These are phyloP conservation scores for Populus simonii DNA, from an alignment of 345 rosid genomes.

Conservation along the genomic window DNA sequence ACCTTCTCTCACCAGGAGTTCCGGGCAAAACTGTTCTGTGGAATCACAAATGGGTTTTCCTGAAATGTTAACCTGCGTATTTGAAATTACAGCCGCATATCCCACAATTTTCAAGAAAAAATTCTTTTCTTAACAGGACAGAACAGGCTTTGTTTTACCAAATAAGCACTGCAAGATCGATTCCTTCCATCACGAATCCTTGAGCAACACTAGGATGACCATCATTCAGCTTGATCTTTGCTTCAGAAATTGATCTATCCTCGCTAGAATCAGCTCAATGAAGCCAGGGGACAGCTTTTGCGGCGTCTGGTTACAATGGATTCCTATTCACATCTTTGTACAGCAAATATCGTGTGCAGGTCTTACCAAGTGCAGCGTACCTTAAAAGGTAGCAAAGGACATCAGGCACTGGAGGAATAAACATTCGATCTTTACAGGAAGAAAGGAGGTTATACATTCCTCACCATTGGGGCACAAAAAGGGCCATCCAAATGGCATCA, in stretches of 20 bases:
- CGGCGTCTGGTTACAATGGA: constrained; percentile 34
- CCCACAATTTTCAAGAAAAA: background rate
- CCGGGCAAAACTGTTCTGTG: background rate
- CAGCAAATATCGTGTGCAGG: constrained; percentile 56
- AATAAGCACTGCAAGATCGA: background rate
- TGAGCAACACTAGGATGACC: background rate
- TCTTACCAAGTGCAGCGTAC: constrained; percentile 86
- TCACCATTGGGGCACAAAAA: constrained; percentile 90
- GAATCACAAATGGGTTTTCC: background rate
- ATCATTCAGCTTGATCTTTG: background rate
- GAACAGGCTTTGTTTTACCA: background rate
- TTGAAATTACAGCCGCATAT: background rate
- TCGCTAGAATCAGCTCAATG: background rate
- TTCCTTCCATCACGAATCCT: background rate
- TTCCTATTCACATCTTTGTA: constrained; percentile 88
- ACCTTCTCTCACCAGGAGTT: background rate
- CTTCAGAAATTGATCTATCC: background rate
- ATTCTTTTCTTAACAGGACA: background rate
- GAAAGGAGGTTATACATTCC: constrained; percentile 2
- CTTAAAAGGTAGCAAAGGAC: constrained; percentile 34
- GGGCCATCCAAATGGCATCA: constrained; percentile 98
- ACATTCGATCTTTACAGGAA: background rate
- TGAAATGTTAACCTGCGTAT: background rate
- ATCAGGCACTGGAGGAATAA: constrained; percentile 1
- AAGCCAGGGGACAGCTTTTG: background rate